Conservation (phyloP, 164 flowering plant genomes). For the Chimonanthus salicifolius region DNA sequence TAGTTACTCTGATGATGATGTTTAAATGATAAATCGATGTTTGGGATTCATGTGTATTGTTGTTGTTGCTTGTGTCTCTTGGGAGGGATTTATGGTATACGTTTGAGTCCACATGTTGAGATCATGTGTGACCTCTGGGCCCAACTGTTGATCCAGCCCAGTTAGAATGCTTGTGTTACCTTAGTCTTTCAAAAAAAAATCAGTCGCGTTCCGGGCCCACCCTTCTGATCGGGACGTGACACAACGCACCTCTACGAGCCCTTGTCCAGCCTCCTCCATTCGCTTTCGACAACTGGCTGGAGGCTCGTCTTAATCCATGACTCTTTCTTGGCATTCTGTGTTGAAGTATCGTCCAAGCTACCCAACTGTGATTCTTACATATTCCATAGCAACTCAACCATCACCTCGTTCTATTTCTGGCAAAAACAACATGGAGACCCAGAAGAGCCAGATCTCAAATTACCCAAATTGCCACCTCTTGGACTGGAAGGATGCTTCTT, state of each 20-base stretch:
- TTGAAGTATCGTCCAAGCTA: conserved; percentile 29
- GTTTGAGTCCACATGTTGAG: too few species aligned
- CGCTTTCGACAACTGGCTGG: conserved; percentile 20
- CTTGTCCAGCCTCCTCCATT: conserved; percentile 27
- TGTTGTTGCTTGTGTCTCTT: too few species aligned
- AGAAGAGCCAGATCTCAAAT: conserved; percentile 1
- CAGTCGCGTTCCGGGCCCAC: too few species aligned
- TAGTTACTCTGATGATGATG: too few species aligned
- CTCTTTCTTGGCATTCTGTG: conserved; percentile 46
- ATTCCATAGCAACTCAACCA: conserved; percentile 47
- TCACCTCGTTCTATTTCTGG: conserved; percentile 15
- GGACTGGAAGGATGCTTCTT: conserved; percentile 39
- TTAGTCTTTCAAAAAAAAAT: too few species aligned
- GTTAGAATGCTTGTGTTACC: too few species aligned
- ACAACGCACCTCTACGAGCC: conserved; percentile 41
- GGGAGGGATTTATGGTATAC: too few species aligned
- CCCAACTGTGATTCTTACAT: conserved; percentile 48
- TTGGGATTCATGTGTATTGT: too few species aligned
- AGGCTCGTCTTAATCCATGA: conserved; percentile 52
- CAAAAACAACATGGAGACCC: conserved; percentile 18
- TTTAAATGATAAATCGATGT: too few species aligned
- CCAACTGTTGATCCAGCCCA: too few species aligned
- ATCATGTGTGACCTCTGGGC: too few species aligned
- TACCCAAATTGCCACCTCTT: conserved; percentile 15
- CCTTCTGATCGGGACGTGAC: too few species aligned